Evolutionary conservation across 1,139 yeast species (phyloP).

Genomic region (Pichia sp.): DNA sequence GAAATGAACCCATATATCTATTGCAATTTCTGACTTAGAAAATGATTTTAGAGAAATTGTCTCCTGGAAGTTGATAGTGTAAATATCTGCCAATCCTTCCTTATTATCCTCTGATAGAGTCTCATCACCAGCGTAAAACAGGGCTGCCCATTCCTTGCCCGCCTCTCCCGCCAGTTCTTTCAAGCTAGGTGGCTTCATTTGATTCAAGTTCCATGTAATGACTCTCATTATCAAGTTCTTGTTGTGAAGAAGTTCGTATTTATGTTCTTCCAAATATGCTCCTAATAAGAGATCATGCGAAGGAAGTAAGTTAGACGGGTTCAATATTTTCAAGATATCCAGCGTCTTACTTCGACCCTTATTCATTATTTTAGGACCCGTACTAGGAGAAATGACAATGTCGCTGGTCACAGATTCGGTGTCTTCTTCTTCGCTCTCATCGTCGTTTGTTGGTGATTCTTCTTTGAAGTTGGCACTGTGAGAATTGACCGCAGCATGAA

Average conservation of each 20-base stretch:
- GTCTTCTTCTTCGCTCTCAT: background rate
- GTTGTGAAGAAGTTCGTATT: constrained; percentile 4
- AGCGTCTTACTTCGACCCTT: constrained; percentile 9
- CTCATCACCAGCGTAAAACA: constrained; percentile 13
- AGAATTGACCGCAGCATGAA: no score
- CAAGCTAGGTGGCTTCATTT: constrained; percentile 26
- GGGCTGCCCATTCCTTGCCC: constrained; percentile 12
- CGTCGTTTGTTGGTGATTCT: background rate
- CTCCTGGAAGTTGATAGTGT: constrained; percentile 44
- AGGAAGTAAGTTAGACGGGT: constrained; percentile 20
- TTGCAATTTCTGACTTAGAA: constrained; percentile 35
- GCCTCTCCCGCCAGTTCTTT: constrained; percentile 7
- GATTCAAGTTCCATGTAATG: constrained; percentile 43
- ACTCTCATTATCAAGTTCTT: constrained; percentile 21
- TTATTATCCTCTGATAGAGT: constrained; percentile 21
- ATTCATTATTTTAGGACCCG: background rate
- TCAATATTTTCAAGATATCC: constrained; percentile 15
- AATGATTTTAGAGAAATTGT: constrained; percentile 43
- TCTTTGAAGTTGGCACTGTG: no score
- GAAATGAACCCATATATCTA: constrained; percentile 31
- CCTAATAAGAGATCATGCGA: constrained; percentile 15
- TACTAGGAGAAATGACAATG: background rate
- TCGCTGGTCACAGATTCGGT: constrained; percentile 1
- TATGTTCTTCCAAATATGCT: constrained; percentile 17
- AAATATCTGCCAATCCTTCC: constrained; percentile 30